These are phyloP conservation scores for Hypomyces perniciosus DNA, from an alignment of 2,329 filamentous ascomycete species.

Conservation along the genomic window DNA sequence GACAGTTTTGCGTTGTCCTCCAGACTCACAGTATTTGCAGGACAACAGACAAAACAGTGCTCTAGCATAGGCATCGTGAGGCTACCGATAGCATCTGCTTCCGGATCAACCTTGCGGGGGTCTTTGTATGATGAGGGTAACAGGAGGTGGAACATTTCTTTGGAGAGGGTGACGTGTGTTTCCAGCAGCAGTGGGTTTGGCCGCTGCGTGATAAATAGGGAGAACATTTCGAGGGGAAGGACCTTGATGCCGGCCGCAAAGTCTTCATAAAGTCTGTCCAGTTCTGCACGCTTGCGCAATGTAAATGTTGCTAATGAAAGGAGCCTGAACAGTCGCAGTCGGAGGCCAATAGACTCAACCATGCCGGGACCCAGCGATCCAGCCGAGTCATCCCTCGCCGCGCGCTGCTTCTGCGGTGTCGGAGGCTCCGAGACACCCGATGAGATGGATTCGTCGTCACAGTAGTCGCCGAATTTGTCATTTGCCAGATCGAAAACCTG, in stretches of 20 bases:
- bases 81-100: constrained; percentile 30
- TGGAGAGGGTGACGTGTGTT: constrained; percentile 40
- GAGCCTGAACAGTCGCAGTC: constrained; percentile 57
- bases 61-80: constrained; percentile 43
- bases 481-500: constrained; percentile 51
- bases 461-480: constrained; percentile 54
- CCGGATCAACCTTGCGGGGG: constrained; percentile 34
- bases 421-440: constrained; percentile 41
- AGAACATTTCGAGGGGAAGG: constrained; percentile 53
- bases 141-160: constrained; percentile 40
- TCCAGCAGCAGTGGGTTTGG: constrained; percentile 30
- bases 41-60: constrained; percentile 58
- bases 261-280: constrained; percentile 53
- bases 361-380: constrained; percentile 24
- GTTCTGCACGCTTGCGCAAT: constrained; percentile 36
- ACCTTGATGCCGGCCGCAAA: constrained; percentile 51
- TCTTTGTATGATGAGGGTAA: constrained; percentile 35
- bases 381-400: constrained; percentile 16
- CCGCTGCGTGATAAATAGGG: constrained; percentile 41
- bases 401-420: constrained; percentile 35
- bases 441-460: constrained; percentile 49
- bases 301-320: constrained; percentile 42
- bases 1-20: constrained; percentile 70
- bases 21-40: constrained; percentile 53
- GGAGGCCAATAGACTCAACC: constrained; percentile 52